Evolutionary conservation across 148 eudicot genomes (phyloP), one percentile per base, ranked within the genome.

Genomic region (Fagopyrum homotropicum): DNA sequence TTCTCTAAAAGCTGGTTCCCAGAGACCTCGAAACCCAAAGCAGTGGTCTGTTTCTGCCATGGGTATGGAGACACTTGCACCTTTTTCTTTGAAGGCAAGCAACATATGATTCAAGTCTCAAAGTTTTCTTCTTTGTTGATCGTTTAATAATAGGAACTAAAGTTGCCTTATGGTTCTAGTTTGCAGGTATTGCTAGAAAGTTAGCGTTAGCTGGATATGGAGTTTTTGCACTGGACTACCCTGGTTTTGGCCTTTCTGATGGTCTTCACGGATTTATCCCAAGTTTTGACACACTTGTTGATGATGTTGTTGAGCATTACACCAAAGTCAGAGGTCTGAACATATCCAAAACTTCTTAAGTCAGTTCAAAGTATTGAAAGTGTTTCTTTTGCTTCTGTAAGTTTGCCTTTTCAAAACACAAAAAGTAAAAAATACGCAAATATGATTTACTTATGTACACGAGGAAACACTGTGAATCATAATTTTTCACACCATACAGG

Each of bases 1-100:
- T 92, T 88, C 86, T 59, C 88, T 73, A 96, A 90, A 85, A 90
- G 93, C 79, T 96, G 99, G 99, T 79, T 89, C 73, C 97, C 91
- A 1, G 86, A 75, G 77, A 79, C 84, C 29, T 78, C 86, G 81
- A 55, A 86, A 35, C 90, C 90, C 6, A 96, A 89, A 81, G 99
- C 91, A 72, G 73, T 89, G 73, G 61, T 96, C 81, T 96, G 87
- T 79, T 80, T 72, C 55, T 92, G 98, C 69, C 99, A 92, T 86
- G 99, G 99, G 71, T 96, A 92, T 78, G 99, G 94, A 74, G 99
- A 96, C 74, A 96, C 99, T 44, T 89, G 99, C 91, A 88, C 99
- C 56, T 96, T 96, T 81, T 92, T 92, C 81, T 60, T 72, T 66
- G 99, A 96, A 96, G 99, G 99, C 85, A 87, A 76, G 93, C 47